Evolutionary conservation across 2,329 filamentous ascomycete genomes (phyloP).

Genomic region (Aspergillus udagawae): DNA sequence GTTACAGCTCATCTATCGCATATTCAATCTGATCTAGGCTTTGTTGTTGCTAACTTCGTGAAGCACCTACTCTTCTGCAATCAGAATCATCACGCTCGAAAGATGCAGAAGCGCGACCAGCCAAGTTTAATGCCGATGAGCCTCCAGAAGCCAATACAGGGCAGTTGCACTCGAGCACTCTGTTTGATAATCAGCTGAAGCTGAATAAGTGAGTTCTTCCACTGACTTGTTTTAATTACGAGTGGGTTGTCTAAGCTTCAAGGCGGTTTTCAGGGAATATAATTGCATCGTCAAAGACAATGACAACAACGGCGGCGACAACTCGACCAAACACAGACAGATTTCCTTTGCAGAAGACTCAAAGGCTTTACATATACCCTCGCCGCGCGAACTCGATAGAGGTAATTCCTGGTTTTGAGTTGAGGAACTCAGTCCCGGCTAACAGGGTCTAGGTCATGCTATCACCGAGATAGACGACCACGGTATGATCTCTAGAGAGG

Average conservation of each 20-base stretch:
- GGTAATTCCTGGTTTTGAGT: constrained; percentile 5
- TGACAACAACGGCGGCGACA: background rate
- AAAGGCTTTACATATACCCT: constrained; percentile 24
- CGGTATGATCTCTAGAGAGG: background rate
- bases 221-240: background rate
- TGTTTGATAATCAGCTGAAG: background rate
- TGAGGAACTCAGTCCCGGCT: background rate
- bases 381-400: constrained; percentile 20
- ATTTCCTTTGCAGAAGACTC: constrained; percentile 12
- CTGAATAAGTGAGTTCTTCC: background rate
- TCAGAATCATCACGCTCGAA: background rate
- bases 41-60: background rate
- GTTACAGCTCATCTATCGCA: background rate
- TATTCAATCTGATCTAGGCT: background rate
- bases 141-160: too few species aligned
- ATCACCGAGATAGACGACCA: constrained; percentile 6
- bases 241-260: background rate
- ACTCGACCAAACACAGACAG: background rate
- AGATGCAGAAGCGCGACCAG: background rate
- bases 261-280: background rate
- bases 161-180: too few species aligned
- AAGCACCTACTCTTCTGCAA: constrained; percentile 10
- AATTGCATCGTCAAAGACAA: background rate
- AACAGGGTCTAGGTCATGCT: constrained; percentile 15
- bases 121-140: background rate